phyloP scores from a whole-genome alignment of 495 filamentous ascomycete species.

The Ramalina intermedia region DNA sequence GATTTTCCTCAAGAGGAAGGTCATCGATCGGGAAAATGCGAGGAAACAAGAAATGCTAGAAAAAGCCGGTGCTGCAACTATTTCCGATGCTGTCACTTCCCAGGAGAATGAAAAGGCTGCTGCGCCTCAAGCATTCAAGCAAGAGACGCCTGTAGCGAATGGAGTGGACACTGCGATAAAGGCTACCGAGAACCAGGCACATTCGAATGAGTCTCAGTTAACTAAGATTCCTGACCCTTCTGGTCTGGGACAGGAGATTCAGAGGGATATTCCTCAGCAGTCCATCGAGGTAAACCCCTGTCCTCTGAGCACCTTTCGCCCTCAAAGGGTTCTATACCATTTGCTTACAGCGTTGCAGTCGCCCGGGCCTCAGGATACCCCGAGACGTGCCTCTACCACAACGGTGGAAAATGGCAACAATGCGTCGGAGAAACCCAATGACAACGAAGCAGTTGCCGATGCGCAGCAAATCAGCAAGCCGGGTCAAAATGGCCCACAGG shows the following conservation, averaged over 20 bases:
- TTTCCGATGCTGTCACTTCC: constrained; percentile 18
- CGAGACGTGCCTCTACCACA: constrained; percentile 10
- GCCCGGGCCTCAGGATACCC: constrained; percentile 5
- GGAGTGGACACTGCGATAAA: constrained; percentile 13
- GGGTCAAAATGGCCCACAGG: not conserved
- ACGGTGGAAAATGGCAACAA: constrained; percentile 9
- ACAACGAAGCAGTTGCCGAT: constrained; percentile 7
- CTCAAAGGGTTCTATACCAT: not conserved
- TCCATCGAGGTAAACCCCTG: constrained; percentile 25
- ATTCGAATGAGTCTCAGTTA: not conserved
- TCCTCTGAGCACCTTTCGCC: not conserved
- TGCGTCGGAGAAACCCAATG: constrained; percentile 8
- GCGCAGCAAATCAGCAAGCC: constrained; percentile 14
- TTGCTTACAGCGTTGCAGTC: constrained; percentile 6
- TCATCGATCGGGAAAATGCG: constrained; percentile 41
- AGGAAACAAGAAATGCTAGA: constrained; percentile 19
- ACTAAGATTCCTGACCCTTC: not conserved
- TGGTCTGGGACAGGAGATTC: constrained; percentile 12
- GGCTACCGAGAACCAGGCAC: not conserved
- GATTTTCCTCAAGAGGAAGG: constrained; percentile 79
- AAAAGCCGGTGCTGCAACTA: constrained; percentile 21
- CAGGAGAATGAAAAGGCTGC: constrained; percentile 5
- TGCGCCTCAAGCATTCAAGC: not conserved
- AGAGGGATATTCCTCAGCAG: constrained; percentile 24
- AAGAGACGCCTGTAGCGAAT: constrained; percentile 2